A percentile compares a stretch with the other conserved stretches of the same genome.
phyloP scores from a whole-genome alignment of 257 asterid species.

The Nicotiana paniculata region DNA sequence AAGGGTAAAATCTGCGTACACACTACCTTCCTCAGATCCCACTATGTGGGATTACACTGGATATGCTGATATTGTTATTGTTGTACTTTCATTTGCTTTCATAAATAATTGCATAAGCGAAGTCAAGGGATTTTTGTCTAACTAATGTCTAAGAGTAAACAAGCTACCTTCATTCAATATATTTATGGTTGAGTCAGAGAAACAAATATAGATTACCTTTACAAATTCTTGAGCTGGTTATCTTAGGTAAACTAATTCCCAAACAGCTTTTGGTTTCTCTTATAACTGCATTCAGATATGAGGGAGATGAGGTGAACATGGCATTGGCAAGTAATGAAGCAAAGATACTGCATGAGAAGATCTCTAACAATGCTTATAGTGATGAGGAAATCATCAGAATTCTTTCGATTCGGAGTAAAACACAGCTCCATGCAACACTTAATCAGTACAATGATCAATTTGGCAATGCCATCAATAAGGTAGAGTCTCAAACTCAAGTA shows the following conservation, averaged over 20 bases:
- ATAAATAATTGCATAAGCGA: background rate
- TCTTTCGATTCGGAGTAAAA: constrained; percentile 73
- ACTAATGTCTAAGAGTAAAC: background rate
- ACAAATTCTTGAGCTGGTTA: background rate
- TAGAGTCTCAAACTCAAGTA: constrained; percentile 12
- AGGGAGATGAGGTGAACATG: constrained; percentile 76
- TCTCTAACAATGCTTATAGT: constrained; percentile 49
- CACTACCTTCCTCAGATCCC: no score
- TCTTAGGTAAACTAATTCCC: background rate
- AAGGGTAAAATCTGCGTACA: no score
- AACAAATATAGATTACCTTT: background rate
- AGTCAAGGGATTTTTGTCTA: background rate
- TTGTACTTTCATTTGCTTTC: background rate
- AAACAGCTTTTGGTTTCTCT: constrained; percentile 87
- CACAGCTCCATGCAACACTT: constrained; percentile 82
- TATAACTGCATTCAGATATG: constrained; percentile 73
- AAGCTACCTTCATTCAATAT: background rate
- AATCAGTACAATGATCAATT: constrained; percentile 62
- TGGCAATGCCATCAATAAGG: constrained; percentile 77
- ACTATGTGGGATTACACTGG: no score
- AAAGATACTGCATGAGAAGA: constrained; percentile 64
- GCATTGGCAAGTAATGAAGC: constrained; percentile 70
- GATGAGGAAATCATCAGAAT: constrained; percentile 73
- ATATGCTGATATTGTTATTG: no score
- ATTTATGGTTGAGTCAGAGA: background rate